Base-by-base conservation (phyloP, 163 green algal species). In the Scenedesmus sp. region DNA sequence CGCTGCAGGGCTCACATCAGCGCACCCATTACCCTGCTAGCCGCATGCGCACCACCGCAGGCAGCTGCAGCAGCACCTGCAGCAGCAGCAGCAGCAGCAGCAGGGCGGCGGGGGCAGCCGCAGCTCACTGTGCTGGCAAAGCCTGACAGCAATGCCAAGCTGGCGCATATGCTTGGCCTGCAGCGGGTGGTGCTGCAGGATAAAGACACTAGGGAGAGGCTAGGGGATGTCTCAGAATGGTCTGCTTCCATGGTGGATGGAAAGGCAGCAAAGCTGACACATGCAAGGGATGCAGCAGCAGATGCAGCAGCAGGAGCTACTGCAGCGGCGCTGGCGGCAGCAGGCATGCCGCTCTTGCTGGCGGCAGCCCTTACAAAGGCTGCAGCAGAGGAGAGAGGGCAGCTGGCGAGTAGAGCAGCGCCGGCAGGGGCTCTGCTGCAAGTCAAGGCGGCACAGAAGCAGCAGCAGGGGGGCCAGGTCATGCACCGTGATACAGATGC, bases 211-310 rank as follows among this genome's bases (percentile, higher is more conserved):
- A 70, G 18, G 5, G 70, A 74, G 13, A 70, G 62, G 15, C 70
- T 90, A 3, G 86, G 86, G 16, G 70, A 90, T 57, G 18, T 84
- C 2, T n/a, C 20, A 7, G 5, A n/a, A 4, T 90, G 86, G 86
- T 84, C 64, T 26, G 26, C 52, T 66, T 90, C 86, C 2, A 54
- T 8, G 10, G 46, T 26, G 3, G n/a, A 34, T 57, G 86, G 86
- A 9, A 76, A 18, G 16, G 86, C 86, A 26, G 86, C 86, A 13
- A 90, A 90, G 86, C 18, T 90, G 46, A 15, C 52, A 55, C 79
- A 56, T 16, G 66, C 6, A 12, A 70, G 10, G 0, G 62, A 12
- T 3, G 26, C n/a, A 18, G 66, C n/a, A 9, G 66, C 66, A 57
- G 46, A 34, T 9, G 6, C 20, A 23, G 79, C 79, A 46, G 79